Conservation (phyloP, 345 rosid genomes). For the Theobroma cacao region DNA sequence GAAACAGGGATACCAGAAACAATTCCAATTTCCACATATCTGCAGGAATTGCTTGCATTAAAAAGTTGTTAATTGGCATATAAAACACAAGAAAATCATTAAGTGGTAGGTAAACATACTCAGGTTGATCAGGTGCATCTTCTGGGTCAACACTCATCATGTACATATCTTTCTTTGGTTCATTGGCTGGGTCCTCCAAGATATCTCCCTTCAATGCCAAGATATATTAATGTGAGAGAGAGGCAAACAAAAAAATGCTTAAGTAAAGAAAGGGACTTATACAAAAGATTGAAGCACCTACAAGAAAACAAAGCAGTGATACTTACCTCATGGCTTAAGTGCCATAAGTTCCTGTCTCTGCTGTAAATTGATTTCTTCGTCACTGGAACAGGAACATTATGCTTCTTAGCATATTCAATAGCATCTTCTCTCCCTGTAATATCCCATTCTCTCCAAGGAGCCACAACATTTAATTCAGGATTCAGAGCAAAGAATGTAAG, state of each 20-base stretch:
- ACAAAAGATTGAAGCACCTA: neutral
- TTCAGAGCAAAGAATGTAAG: conserved; percentile 89
- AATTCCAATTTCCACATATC: conserved; percentile 71
- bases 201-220: conserved; percentile 71
- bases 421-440: conserved; percentile 94
- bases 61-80: neutral
- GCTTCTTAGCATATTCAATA: conserved; percentile 91
- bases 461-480: conserved; percentile 89
- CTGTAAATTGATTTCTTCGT: conserved; percentile 96
- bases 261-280: neutral
- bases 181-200: conserved; percentile 89
- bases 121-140: conserved; percentile 79
- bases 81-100: neutral
- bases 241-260: neutral
- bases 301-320: neutral
- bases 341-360: conserved; percentile 94
- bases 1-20: conserved; percentile 76
- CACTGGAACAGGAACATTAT: conserved; percentile 88
- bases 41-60: conserved; percentile 20
- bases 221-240: conserved; percentile 1
- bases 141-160: conserved; percentile 92
- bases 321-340: conserved; percentile 88
- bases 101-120: conserved; percentile 39
- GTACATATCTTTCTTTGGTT: conserved; percentile 91
- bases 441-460: conserved; percentile 99